Evolutionary conservation across 2,329 filamentous ascomycete species (phyloP).

Genomic region (Aureobasidium sp.): DNA sequence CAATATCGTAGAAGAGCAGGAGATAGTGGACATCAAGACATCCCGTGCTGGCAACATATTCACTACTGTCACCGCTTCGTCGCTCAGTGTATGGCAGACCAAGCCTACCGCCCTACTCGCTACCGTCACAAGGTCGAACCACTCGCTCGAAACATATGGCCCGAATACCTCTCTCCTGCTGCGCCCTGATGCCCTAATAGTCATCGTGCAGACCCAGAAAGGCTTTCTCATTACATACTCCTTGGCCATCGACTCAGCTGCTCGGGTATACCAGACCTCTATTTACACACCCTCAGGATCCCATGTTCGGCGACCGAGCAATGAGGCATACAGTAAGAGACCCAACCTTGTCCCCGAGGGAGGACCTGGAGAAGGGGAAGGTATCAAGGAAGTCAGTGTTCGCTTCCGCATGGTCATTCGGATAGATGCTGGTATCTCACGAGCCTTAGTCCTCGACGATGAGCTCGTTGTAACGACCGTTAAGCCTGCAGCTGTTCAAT

Average conservation of each 20-base stretch:
- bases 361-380: constrained; percentile 72
- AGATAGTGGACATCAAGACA: constrained; percentile 65
- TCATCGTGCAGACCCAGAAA: constrained; percentile 77
- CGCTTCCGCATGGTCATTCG: constrained; percentile 97
- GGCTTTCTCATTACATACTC: constrained; percentile 95
- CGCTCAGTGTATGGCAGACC: constrained; percentile 93
- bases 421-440: constrained; percentile 88
- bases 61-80: constrained; percentile 74
- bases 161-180: constrained; percentile 76
- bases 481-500: constrained; percentile 91
- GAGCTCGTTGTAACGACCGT: constrained; percentile 85
- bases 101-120: constrained; percentile 86
- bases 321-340: constrained; percentile 24
- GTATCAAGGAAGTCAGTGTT: constrained; percentile 77
- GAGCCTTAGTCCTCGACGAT: constrained; percentile 79
- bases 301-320: constrained; percentile 43
- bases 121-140: constrained; percentile 69
- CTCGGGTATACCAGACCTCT: constrained; percentile 75
- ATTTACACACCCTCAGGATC: constrained; percentile 49
- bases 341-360: constrained; percentile 22
- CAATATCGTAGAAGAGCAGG: constrained; percentile 11
- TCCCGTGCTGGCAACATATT: constrained; percentile 77
- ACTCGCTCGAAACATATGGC: constrained; percentile 76
- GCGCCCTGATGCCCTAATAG: constrained; percentile 82
- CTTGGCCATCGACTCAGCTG: constrained; percentile 71